Evolutionary conservation across 305 asterid species (phyloP), one percentile per base, ranked within the genome.

Genomic region (Rubia peregrina): DNA sequence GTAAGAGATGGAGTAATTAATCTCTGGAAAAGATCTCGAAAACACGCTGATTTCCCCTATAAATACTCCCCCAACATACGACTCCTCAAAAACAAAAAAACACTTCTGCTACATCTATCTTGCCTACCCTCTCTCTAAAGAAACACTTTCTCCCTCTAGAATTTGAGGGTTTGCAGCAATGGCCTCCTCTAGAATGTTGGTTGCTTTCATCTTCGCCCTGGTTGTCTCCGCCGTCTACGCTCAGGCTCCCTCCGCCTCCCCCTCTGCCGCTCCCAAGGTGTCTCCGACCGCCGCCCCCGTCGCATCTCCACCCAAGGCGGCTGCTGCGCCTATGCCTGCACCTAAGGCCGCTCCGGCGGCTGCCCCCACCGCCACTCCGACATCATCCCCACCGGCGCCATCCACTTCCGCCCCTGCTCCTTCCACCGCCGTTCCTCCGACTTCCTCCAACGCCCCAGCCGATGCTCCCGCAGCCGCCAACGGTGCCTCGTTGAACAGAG

Each of bases 291-390:
- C 57, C 57, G 22, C 22, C 2, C 59, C 59, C 59, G 59, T 51
- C 59, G 59, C 59, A 51, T 51, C 59, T 17, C 59, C 59, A 7
- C 59, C 59, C 22, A 51, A 51, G 59, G 59, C 59, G 21, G 59
- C 3, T 0, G 59, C 59, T 6, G 59, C n/a, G 2, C 59, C 59
- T 1, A 24, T 51, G 8, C 10, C 59, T n/a, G 10, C 59, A 21
- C 59, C 59, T 7, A 51, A 17, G 59, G 24, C 59, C n/a, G 8
- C 59, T 51, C 59, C 59, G 10, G 22, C 59, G 6, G 59, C 59
- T 51, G 59, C 59, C 7, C 59, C 59, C 59, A 17, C 59, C 59
- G 24, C 21, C 2, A 51, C 59, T 5, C 59, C 59, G 22, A 51
- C 9, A 3, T 51, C 59, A 1, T 51, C 59, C 59, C 59, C 59